These are phyloP conservation scores for Pilatotrama ljubarskyi DNA, from an alignment of 768 basidiomycete genomes.

Conservation along the genomic window DNA sequence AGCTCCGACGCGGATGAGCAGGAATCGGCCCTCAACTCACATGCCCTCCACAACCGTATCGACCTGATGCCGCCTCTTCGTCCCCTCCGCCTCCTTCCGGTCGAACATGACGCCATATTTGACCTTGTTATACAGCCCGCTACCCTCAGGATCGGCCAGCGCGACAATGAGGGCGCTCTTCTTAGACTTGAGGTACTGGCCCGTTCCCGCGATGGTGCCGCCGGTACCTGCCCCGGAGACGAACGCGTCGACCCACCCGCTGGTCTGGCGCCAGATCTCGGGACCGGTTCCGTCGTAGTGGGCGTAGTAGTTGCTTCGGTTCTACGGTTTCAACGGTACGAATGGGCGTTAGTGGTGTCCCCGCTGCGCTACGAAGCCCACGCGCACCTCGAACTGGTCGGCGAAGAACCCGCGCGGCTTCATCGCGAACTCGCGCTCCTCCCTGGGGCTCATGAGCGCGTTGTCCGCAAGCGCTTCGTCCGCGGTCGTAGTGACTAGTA, in stretches of 20 bases:
- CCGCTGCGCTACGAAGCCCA: not conserved
- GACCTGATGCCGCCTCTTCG: conserved; percentile 88
- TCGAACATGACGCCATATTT: conserved; percentile 96
- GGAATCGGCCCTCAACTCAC: conserved; percentile 39
- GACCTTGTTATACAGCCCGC: conserved; percentile 95
- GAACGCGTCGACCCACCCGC: conserved; percentile 79
- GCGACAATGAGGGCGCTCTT: conserved; percentile 66
- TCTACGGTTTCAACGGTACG: conserved; percentile 48
- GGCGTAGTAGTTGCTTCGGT: conserved; percentile 85
- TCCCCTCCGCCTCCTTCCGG: conserved; percentile 89
- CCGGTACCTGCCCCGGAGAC: conserved; percentile 96
- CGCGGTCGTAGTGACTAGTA: conserved; percentile 56
- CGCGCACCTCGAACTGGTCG: conserved; percentile 85
- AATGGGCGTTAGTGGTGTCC: not conserved
- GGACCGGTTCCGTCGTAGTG: conserved; percentile 91
- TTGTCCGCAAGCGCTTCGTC: conserved; percentile 34
- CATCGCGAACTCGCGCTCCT: conserved; percentile 43
- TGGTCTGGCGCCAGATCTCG: conserved; percentile 93
- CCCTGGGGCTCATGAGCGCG: conserved; percentile 29
- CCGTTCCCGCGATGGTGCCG: conserved; percentile 89
- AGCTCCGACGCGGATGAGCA: too few relatives aligned
- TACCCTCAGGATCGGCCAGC: conserved; percentile 90
- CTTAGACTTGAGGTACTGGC: conserved; percentile 76
- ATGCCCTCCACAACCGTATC: conserved; percentile 96
- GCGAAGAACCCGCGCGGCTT: conserved; percentile 87